Conservation (phyloP, 169 alveolate species). For the Nephromyces sp. region DNA sequence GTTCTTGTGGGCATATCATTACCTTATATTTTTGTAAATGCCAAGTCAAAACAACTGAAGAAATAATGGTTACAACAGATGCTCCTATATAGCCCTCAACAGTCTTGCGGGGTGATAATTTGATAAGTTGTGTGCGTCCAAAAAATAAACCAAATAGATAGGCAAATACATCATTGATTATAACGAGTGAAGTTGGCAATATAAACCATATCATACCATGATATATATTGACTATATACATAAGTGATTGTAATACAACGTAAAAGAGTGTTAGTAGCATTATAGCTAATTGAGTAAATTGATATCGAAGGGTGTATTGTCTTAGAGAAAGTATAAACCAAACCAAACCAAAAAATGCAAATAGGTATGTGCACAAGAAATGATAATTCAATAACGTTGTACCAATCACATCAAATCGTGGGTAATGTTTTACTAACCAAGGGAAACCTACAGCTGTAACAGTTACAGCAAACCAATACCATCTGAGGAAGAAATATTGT, state of each 20-base stretch:
- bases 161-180: conserved; percentile 87
- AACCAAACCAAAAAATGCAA: conserved; percentile 76
- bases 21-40: conserved; percentile 50
- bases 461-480: conserved; percentile 61
- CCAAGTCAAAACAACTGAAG: conserved; percentile 40
- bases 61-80: conserved; percentile 22
- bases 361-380: conserved; percentile 65
- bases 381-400: conserved; percentile 71
- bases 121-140: conserved; percentile 85
- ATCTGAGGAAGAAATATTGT: conserved; percentile 46
- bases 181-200: conserved; percentile 83
- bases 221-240: conserved; percentile 79
- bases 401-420: not conserved
- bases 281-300: conserved; percentile 82
- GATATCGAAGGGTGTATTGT: conserved; percentile 74
- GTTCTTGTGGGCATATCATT: conserved; percentile 78
- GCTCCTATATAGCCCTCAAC: conserved; percentile 92
- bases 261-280: conserved; percentile 57
- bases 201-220: conserved; percentile 91
- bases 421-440: conserved; percentile 8
- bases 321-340: conserved; percentile 78
- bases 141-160: conserved; percentile 86
- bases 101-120: conserved; percentile 95
- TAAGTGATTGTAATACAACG: conserved; percentile 59
- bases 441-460: conserved; percentile 42